Percentiles rank a stretch among this genome's conserved stretches.
These are phyloP conservation scores for Canna indica DNA, from an alignment of 176 grass and related monocot genomes.

Conservation along the genomic window DNA sequence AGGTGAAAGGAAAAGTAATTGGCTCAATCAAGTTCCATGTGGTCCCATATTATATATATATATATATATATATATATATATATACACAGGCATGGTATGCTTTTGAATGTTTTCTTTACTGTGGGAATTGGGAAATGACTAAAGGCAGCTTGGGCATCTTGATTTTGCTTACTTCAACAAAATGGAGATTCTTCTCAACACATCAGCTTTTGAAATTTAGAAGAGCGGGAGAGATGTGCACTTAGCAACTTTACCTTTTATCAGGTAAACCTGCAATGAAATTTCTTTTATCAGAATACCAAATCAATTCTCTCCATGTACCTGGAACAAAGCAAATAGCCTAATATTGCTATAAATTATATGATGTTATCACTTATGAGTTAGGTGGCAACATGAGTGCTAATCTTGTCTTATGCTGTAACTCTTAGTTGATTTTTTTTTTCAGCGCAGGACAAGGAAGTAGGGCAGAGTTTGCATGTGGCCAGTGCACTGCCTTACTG, in stretches of 20 bases:
- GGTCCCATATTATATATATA: too few species aligned
- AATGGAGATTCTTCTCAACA: not conserved
- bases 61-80: too few species aligned
- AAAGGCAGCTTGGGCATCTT: conserved; percentile 21
- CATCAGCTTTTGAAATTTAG: not conserved
- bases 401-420: not conserved
- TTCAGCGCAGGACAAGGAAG: not conserved
- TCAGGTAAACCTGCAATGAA: too few species aligned
- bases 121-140: conserved; percentile 15
- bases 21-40: not conserved
- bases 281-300: too few species aligned
- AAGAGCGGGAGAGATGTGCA: not conserved
- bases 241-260: not conserved
- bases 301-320: too few species aligned
- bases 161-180: conserved; percentile 16
- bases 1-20: not conserved
- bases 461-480: not conserved
- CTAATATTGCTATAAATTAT: too few species aligned
- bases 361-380: not conserved
- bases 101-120: not conserved
- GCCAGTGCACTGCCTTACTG: not conserved
- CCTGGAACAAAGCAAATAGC: too few species aligned
- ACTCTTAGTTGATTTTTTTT: not conserved
- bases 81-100: too few species aligned
- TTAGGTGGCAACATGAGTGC: not conserved